Evolutionary conservation across 768 basidiomycete genomes (phyloP).

Genomic region (Tylopilus vinaceipallidus): DNA sequence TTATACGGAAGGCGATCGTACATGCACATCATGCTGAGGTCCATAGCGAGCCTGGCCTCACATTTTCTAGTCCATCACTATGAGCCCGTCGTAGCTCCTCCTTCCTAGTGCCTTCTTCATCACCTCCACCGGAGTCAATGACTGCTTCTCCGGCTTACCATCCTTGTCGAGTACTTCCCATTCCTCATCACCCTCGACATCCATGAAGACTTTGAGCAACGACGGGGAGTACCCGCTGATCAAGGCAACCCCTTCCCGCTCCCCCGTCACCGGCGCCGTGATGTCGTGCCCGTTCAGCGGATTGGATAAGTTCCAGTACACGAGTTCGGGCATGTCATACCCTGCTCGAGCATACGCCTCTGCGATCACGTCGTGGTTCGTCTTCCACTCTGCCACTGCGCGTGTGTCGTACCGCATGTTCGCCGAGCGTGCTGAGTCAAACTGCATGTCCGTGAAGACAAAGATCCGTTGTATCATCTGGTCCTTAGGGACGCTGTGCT

Average conservation of each 20-base stretch:
- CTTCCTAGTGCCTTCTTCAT: slow-evolving; percentile 48
- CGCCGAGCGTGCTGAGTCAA: slow-evolving; percentile 37
- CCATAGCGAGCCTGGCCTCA: not conserved
- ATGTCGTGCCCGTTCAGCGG: slow-evolving; percentile 12
- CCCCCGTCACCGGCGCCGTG: slow-evolving; percentile 50
- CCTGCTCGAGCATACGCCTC: slow-evolving; percentile 56
- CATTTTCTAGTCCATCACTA: slow-evolving; percentile 13
- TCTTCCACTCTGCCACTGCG: slow-evolving; percentile 44
- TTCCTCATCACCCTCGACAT: slow-evolving; percentile 39
- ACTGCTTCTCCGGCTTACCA: slow-evolving; percentile 26
- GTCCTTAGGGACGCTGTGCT: slow-evolving; percentile 55
- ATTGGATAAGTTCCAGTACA: slow-evolving; percentile 63
- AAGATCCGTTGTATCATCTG: slow-evolving; percentile 78
- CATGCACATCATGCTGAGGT: not conserved
- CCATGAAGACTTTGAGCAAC: slow-evolving; percentile 74
- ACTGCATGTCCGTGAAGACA: slow-evolving; percentile 81
- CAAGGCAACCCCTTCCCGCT: slow-evolving; percentile 62
- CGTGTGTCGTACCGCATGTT: not conserved
- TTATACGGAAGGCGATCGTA: not conserved
- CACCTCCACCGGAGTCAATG: slow-evolving; percentile 41
- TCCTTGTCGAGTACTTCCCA: slow-evolving; percentile 39
- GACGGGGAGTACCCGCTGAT: slow-evolving; percentile 69
- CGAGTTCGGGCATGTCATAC: slow-evolving; percentile 70
- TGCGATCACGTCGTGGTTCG: slow-evolving; percentile 58
- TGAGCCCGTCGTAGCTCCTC: slow-evolving; percentile 52